Conservation (phyloP, 208 protist genomes). For the Trypanosoma grayi region DNA sequence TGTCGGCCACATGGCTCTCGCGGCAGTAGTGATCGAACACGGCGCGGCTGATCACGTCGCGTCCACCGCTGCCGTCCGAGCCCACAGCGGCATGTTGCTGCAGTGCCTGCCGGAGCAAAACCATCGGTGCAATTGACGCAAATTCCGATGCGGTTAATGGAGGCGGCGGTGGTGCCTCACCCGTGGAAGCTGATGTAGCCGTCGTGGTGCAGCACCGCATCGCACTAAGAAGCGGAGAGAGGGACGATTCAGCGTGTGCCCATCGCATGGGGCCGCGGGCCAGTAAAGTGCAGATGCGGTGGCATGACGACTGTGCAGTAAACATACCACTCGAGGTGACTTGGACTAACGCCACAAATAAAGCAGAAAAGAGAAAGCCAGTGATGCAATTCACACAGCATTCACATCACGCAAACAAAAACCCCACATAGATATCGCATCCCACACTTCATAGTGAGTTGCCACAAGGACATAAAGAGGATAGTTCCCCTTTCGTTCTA, state of each 20-base stretch:
- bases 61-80: conserved; percentile 12
- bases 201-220: background rate
- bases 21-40: conserved; percentile 56
- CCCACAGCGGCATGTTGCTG: conserved; percentile 41
- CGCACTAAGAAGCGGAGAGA: background rate
- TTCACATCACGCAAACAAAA: too few relatives aligned
- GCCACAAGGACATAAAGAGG: too few relatives aligned
- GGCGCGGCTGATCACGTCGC: conserved; percentile 47
- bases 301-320: background rate
- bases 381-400: too few relatives aligned
- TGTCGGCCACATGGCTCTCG: conserved; percentile 47
- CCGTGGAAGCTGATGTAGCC: background rate
- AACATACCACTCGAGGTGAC: too few relatives aligned
- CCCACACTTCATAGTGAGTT: too few relatives aligned
- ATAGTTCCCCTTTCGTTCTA: too few relatives aligned
- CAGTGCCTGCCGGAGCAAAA: conserved; percentile 54
- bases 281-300: background rate
- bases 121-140: conserved; percentile 38
- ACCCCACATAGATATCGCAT: too few relatives aligned
- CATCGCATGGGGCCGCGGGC: background rate
- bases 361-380: too few relatives aligned
- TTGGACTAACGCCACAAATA: too few relatives aligned
- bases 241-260: background rate
- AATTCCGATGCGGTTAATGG: conserved; percentile 29
- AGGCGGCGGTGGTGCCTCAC: background rate